These are phyloP conservation scores for Candida nanaspora DNA, from an alignment of 805 yeast species.

Conservation along the genomic window DNA sequence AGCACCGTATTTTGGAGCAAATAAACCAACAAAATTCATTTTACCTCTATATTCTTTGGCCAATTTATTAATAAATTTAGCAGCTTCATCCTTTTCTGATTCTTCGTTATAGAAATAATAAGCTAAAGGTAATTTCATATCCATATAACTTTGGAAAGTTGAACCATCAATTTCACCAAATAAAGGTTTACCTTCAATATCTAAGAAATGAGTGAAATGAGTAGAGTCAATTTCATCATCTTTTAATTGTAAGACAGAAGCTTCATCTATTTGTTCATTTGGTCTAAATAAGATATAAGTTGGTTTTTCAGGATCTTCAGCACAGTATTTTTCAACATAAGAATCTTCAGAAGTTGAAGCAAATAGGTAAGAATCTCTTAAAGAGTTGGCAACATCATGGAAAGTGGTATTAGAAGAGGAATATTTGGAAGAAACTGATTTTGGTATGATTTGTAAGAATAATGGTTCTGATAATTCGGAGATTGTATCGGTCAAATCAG, in stretches of 20 bases:
- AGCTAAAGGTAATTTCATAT: constrained; percentile 69
- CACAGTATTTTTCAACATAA: constrained; percentile 26
- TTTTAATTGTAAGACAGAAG: constrained; percentile 34
- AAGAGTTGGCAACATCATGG: constrained; percentile 50
- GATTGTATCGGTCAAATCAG: constrained; percentile 43
- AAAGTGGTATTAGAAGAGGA: constrained; percentile 44
- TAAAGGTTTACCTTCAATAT: constrained; percentile 65
- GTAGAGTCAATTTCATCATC: constrained; percentile 18
- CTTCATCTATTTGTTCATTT: constrained; percentile 37
- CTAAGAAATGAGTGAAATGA: constrained; percentile 40
- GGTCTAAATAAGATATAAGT: constrained; percentile 43
- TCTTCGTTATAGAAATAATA: constrained; percentile 76
- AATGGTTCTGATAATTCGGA: constrained; percentile 40
- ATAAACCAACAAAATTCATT: constrained; percentile 82
- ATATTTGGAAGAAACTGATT: constrained; percentile 16
- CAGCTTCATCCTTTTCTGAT: constrained; percentile 56
- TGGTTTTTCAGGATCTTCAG: constrained; percentile 26
- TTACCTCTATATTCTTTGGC: constrained; percentile 75
- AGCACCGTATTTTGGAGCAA: constrained; percentile 70
- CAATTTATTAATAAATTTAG: constrained; percentile 45
- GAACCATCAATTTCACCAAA: constrained; percentile 83
- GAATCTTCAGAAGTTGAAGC: constrained; percentile 36
- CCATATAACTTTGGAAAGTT: constrained; percentile 70
- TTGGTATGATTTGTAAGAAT: constrained; percentile 44
- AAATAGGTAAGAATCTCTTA: constrained; percentile 61